Evolutionary conservation across 2,329 filamentous ascomycete genomes (phyloP).

Genomic region (Knufia petricola): DNA sequence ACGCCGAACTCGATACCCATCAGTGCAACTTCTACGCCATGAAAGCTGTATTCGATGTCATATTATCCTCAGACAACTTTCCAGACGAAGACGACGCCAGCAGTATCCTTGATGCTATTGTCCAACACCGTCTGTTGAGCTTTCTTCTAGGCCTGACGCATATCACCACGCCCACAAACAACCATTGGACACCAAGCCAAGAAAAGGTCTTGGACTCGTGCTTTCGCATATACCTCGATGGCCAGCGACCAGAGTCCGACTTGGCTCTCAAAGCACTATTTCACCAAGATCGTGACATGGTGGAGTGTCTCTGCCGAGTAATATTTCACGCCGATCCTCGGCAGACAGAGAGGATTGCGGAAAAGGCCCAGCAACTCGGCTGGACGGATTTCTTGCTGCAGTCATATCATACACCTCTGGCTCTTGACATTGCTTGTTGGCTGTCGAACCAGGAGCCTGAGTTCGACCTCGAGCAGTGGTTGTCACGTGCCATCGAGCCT

Average conservation of each 20-base stretch:
- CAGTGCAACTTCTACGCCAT: slow-evolving; percentile 82
- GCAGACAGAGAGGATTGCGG: slow-evolving; percentile 59
- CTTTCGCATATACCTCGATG: slow-evolving; percentile 74
- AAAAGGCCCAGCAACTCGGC: slow-evolving; percentile 68
- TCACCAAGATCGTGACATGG: slow-evolving; percentile 82
- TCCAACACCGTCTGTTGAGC: slow-evolving; percentile 44
- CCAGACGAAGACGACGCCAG: slow-evolving; percentile 47
- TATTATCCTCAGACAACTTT: slow-evolving; percentile 48
- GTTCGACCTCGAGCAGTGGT: slow-evolving; percentile 67
- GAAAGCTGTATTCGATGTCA: slow-evolving; percentile 54
- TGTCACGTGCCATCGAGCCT: slow-evolving; percentile 45
- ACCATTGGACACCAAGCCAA: slow-evolving; percentile 41
- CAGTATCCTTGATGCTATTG: slow-evolving; percentile 50
- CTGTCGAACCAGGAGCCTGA: slow-evolving; percentile 61
- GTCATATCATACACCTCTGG: slow-evolving; percentile 65
- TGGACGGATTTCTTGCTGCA: slow-evolving; percentile 78
- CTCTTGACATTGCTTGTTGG: slow-evolving; percentile 74
- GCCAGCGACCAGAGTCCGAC: slow-evolving; percentile 66
- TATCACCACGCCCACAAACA: slow-evolving; percentile 28
- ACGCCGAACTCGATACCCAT: slow-evolving; percentile 68
- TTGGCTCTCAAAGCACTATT: slow-evolving; percentile 88
- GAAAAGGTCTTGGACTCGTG: slow-evolving; percentile 38
- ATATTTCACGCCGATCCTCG: slow-evolving; percentile 61
- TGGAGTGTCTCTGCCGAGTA: slow-evolving; percentile 68
- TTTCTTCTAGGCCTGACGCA: slow-evolving; percentile 42